Percentiles rank a stretch among this genome's conserved stretches.
Conservation (phyloP, 139 green algal genomes). For the Ostreobium quekettii region DNA sequence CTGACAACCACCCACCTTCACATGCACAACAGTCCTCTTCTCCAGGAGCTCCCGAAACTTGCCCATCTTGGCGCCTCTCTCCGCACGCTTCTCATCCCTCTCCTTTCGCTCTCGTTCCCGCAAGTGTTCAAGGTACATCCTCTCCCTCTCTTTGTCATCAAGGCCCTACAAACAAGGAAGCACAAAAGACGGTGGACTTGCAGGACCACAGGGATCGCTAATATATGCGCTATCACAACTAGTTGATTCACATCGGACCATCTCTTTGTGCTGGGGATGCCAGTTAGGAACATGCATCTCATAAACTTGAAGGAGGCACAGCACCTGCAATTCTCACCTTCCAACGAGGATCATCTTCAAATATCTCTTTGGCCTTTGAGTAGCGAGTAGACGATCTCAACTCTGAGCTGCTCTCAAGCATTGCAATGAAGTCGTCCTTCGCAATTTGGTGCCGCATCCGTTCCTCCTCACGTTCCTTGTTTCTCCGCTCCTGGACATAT, state of each 20-base stretch:
- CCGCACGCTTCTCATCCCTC: not conserved
- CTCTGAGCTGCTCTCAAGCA: conserved; percentile 32
- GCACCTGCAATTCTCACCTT: conserved; percentile 19
- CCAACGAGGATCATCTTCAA: conserved; percentile 60
- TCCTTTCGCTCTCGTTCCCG: conserved; percentile 25
- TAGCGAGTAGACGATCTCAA: conserved; percentile 35
- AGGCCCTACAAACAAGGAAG: not conserved
- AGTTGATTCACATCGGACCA: too few relatives aligned
- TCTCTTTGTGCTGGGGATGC: too few relatives aligned
- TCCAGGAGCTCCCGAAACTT: conserved; percentile 27
- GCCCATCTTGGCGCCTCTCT: conserved; percentile 27
- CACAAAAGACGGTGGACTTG: not conserved
- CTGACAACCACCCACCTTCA: too few relatives aligned
- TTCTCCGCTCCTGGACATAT: conserved; percentile 51
- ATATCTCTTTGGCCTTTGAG: conserved; percentile 37
- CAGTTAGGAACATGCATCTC: too few relatives aligned
- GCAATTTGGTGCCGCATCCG: conserved; percentile 39
- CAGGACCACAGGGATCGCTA: too few relatives aligned
- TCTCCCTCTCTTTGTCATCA: conserved; percentile 28
- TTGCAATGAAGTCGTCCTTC: conserved; percentile 58
- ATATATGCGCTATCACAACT: too few relatives aligned
- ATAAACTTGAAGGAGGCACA: not conserved
- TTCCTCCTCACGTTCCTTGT: conserved; percentile 71
- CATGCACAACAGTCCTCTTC: too few relatives aligned
- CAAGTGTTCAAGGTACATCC: conserved; percentile 42